Base-by-base conservation (phyloP, 768 basidiomycete genomes). In the Tulasnella sp. region DNA sequence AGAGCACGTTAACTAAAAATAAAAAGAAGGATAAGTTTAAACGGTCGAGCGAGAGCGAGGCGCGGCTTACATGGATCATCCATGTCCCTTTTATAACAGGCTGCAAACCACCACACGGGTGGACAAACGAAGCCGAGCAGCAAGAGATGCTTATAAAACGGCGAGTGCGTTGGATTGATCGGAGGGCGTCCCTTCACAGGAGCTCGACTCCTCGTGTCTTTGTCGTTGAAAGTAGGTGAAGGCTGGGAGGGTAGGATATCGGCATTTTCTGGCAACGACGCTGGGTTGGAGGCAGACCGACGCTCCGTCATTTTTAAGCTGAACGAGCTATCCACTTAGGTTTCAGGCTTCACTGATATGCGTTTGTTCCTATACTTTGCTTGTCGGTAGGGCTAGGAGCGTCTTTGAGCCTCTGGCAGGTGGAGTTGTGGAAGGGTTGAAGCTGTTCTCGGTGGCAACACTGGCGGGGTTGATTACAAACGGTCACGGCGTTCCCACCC, bases 111-210 rank as follows among this genome's bases (percentile, higher is more conserved):
- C 72, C 72, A 74, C 3, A 74, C 27, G 3, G 72, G 72, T 24
- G 72, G 72, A 21, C 72, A 74, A 10, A 74, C 72, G 27, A 74
- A 40, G 39, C 72, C 72, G n/a, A 74, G 72, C 36, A 74, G 44
- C 39, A 74, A n/a, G 5, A 74, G 14, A 21, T 38, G 72, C 27
- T 74, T 74, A 74, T 74, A 46, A 27, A 9, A 74, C 21, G 72
- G 72, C 72, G 72, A 19, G 36, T 74, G 72, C 2, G 72, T 74
- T 24, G 72, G 72, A 31, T 74, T 19, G 27, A 46, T 39, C 3
- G 72, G 72, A 1, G 62, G 62, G 21, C 31, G 2, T 6, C 62
- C 62, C 34, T 68, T 68, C 1, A 68, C 9, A 4, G n/a, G n/a
- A 14, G 14, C n/a, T 12, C n/a, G 27, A 68, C 62, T 68, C 12